phyloP scores from a whole-genome alignment of 1,284 basidiomycete species.

The Apiotrichum porosum region DNA sequence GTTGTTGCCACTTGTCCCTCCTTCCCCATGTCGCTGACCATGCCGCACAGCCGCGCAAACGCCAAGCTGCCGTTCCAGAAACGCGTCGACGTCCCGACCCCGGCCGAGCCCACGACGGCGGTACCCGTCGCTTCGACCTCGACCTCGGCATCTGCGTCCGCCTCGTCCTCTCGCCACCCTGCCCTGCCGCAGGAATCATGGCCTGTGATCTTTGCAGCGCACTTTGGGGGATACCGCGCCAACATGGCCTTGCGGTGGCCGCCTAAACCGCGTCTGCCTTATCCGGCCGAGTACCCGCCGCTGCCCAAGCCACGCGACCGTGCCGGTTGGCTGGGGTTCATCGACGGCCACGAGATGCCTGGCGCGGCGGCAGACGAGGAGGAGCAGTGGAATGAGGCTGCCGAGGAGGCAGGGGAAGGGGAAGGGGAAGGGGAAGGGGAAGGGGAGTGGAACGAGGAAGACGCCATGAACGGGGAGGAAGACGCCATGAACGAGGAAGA shows the following conservation, averaged over 20 bases:
- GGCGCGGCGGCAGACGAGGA: too few species aligned
- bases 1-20: slow-evolving; percentile 1
- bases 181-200: slow-evolving; percentile 34
- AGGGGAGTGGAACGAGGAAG: background rate
- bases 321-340: slow-evolving; percentile 11
- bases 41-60: slow-evolving; percentile 21
- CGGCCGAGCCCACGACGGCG: background rate
- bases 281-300: slow-evolving; percentile 17
- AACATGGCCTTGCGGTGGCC: slow-evolving; percentile 11
- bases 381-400: background rate
- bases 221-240: slow-evolving; percentile 23
- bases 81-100: slow-evolving; percentile 7
- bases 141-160: background rate
- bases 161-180: slow-evolving; percentile 3
- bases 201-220: slow-evolving; percentile 26
- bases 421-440: background rate
- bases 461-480: slow-evolving; percentile 16
- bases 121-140: background rate
- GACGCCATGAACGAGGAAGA: slow-evolving; percentile 15
- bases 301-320: slow-evolving; percentile 11
- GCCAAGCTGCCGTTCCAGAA: slow-evolving; percentile 28
- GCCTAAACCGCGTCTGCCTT: slow-evolving; percentile 7
- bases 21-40: background rate
- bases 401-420: background rate
- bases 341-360: slow-evolving; percentile 16